Conservation (phyloP, 2,329 filamentous ascomycete species). For the Leptographium galeiforme region DNA sequence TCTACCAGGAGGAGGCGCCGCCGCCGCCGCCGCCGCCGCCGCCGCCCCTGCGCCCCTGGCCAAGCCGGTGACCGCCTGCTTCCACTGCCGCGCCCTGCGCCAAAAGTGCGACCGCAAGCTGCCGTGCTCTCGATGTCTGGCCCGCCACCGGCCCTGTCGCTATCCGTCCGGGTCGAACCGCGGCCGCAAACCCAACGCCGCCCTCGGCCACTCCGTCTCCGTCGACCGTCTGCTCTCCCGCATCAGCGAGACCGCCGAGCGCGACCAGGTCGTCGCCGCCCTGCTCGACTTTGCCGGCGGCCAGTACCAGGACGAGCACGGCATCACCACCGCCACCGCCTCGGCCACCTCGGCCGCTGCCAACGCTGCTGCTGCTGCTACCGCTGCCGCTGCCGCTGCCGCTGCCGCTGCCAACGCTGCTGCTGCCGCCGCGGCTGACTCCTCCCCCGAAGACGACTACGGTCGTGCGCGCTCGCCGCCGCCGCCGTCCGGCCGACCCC, state of each 20-base stretch:
- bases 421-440: not conserved
- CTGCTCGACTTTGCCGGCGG: slow-evolving; percentile 11
- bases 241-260: slow-evolving; percentile 13
- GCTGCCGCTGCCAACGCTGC: not conserved
- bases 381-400: not conserved
- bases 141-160: slow-evolving; percentile 9
- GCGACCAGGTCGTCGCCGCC: slow-evolving; percentile 12
- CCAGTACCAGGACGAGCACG: not conserved
- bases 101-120: slow-evolving; percentile 11
- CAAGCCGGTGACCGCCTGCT: slow-evolving; percentile 11
- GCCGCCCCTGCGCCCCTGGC: no score
- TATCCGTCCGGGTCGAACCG: slow-evolving; percentile 11
- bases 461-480: not conserved
- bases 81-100: slow-evolving; percentile 10
- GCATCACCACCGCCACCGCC: not conserved
- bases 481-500: not conserved
- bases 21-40: not conserved
- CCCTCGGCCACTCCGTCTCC: slow-evolving; percentile 12
- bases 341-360: not conserved
- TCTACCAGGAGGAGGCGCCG: not conserved
- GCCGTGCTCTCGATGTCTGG: slow-evolving; percentile 9
- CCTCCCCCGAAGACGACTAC: not conserved
- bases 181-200: slow-evolving; percentile 13
- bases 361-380: not conserved
- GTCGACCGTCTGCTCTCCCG: slow-evolving; percentile 14